phyloP scores from a whole-genome alignment of 192 early-diverging fungal genomes.

The Podila epigama region DNA sequence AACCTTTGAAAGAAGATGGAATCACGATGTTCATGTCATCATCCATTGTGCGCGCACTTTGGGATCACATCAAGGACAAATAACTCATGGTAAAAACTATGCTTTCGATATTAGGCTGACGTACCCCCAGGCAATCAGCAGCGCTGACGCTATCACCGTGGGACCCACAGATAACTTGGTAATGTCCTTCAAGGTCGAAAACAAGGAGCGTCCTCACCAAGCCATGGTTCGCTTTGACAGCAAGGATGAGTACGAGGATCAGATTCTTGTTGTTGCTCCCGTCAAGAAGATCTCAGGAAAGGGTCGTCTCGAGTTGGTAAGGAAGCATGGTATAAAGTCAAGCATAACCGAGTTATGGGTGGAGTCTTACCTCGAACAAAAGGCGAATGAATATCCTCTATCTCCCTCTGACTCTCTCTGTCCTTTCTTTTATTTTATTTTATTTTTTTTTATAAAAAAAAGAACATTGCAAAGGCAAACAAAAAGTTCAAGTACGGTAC shows the following conservation, averaged over 20 bases:
- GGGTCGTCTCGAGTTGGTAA: slow-evolving; percentile 44
- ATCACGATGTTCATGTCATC: too few relatives aligned
- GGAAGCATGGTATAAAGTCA: background rate
- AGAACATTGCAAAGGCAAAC: slow-evolving; percentile 23
- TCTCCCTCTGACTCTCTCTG: background rate
- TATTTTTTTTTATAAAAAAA: background rate
- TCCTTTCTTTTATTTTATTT: background rate
- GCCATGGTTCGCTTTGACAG: slow-evolving; percentile 48
- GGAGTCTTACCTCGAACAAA: background rate
- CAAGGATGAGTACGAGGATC: slow-evolving; percentile 43
- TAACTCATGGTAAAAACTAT: background rate
- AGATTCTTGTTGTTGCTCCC: slow-evolving; percentile 38
- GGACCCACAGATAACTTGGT: slow-evolving; percentile 24
- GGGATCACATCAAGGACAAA: background rate
- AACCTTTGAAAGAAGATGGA: too few relatives aligned
- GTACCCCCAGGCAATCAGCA: slow-evolving; percentile 24
- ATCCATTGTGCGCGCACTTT: too few relatives aligned
- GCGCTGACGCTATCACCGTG: background rate
- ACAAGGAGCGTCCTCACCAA: slow-evolving; percentile 36
- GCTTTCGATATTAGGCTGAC: slow-evolving; percentile 11
- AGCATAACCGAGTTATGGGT: background rate
- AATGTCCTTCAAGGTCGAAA: slow-evolving; percentile 46
- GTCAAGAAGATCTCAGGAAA: slow-evolving; percentile 42
- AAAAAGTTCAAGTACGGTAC: slow-evolving; percentile 29
- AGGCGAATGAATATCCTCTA: background rate